Percentiles rank a stretch among this genome's conserved stretches.
Evolutionary conservation across 306 rosid species (phyloP).

Genomic region (Hippophae tibetana): DNA sequence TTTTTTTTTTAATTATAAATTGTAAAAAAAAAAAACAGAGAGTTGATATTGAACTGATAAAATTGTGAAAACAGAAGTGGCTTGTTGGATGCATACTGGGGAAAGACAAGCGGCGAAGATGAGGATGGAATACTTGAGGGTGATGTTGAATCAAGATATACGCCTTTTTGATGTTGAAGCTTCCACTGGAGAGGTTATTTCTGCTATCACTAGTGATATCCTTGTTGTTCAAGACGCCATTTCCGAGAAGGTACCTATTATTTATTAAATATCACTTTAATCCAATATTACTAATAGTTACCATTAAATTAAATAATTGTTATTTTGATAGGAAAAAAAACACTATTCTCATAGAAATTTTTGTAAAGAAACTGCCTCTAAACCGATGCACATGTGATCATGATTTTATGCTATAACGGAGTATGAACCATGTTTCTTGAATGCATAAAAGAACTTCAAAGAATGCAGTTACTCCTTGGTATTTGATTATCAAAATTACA

Average conservation of each 20-base stretch:
- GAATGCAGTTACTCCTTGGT: no score
- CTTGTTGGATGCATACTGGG: constrained; percentile 99
- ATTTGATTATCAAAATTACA: no score
- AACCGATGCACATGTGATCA: no score
- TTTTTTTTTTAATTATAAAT: neutral
- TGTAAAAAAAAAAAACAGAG: neutral
- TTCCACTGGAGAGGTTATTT: constrained; percentile 84
- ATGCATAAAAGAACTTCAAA: no score
- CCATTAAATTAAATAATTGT: no score
- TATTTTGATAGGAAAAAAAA: no score
- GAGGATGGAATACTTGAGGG: constrained; percentile 88
- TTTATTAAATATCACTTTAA: neutral
- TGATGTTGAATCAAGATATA: constrained; percentile 86
- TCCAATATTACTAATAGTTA: no score
- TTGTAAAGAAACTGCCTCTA: no score
- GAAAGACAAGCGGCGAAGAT: constrained; percentile 91
- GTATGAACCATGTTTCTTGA: no score
- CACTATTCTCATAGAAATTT: no score
- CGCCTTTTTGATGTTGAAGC: constrained; percentile 85
- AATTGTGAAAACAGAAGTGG: constrained; percentile 58
- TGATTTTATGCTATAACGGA: no score
- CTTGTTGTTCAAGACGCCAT: constrained; percentile 88
- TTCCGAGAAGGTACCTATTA: constrained; percentile 59
- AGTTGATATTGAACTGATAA: neutral
- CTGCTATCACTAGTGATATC: constrained; percentile 82